These are phyloP conservation scores for Pyropia haitanensis DNA, from an alignment of 23 red algal genomes.

Conservation along the genomic window DNA sequence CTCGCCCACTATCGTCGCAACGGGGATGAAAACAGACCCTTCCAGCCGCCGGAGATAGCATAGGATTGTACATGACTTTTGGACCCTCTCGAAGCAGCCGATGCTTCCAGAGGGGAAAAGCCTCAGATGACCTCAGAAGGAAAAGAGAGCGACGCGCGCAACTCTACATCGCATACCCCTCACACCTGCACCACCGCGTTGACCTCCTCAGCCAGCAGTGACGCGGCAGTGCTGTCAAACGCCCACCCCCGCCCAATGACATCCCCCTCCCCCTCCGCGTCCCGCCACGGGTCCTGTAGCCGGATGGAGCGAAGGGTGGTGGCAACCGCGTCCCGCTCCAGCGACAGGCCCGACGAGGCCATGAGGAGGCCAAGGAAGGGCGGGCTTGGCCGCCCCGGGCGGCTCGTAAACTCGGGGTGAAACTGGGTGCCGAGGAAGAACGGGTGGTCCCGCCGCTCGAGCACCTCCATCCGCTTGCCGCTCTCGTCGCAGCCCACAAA, in stretches of 20 bases:
- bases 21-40: too few relatives aligned
- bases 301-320: slow-evolving; percentile 23
- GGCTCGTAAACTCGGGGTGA: slow-evolving; percentile 88
- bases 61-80: too few relatives aligned
- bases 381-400: slow-evolving; percentile 83
- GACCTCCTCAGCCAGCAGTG: background rate
- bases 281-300: slow-evolving; percentile 45
- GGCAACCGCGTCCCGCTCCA: slow-evolving; percentile 40
- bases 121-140: too few relatives aligned
- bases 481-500: slow-evolving; percentile 85
- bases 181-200: too few relatives aligned
- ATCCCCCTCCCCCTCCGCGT: slow-evolving; percentile 11
- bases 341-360: slow-evolving; percentile 46
- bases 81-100: too few relatives aligned
- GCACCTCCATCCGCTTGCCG: slow-evolving; percentile 87
- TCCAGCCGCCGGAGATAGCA: too few relatives aligned
- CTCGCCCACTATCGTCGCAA: too few relatives aligned
- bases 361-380: slow-evolving; percentile 90
- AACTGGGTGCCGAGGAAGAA: slow-evolving; percentile 97
- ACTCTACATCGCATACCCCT: too few relatives aligned
- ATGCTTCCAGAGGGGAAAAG: too few relatives aligned
- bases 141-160: too few relatives aligned
- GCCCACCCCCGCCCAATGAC: background rate
- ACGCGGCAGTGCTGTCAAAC: too few relatives aligned
- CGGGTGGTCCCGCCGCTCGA: slow-evolving; percentile 52